Conservation (phyloP, 495 filamentous ascomycete species). For the Hyphodiscus hymeniophilus region DNA sequence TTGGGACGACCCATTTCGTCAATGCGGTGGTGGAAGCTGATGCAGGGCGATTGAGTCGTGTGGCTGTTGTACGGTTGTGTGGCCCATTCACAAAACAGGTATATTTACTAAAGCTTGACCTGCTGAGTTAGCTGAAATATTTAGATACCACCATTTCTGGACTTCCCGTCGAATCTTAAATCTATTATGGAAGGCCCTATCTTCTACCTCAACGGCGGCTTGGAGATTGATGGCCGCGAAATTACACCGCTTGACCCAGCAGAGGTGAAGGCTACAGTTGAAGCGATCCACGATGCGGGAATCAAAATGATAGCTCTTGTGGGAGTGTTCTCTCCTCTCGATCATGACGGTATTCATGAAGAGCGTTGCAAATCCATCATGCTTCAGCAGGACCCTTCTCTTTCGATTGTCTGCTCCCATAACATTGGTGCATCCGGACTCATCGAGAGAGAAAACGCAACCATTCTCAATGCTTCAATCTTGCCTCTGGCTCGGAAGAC, state of each 20-base stretch:
- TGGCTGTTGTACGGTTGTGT: slow-evolving; percentile 38
- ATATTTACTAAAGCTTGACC: too few species aligned
- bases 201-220: slow-evolving; percentile 33
- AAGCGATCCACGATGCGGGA: slow-evolving; percentile 31
- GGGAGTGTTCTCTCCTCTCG: slow-evolving; percentile 49
- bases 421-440: slow-evolving; percentile 39
- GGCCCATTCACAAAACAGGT: slow-evolving; percentile 32
- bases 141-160: slow-evolving; percentile 45
- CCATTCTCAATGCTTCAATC: slow-evolving; percentile 46
- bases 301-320: slow-evolving; percentile 45
- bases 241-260: slow-evolving; percentile 36
- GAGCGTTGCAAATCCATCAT: slow-evolving; percentile 24
- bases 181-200: slow-evolving; percentile 36
- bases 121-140: too few species aligned
- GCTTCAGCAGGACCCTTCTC: slow-evolving; percentile 30
- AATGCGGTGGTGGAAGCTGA: slow-evolving; percentile 40
- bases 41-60: slow-evolving; percentile 28
- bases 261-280: slow-evolving; percentile 33
- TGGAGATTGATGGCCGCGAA: slow-evolving; percentile 33
- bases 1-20: slow-evolving; percentile 30
- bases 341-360: slow-evolving; percentile 37
- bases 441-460: slow-evolving; percentile 47
- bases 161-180: slow-evolving; percentile 37
- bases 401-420: slow-evolving; percentile 40
- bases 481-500: slow-evolving; percentile 38